Conservation (phyloP, 768 basidiomycete genomes). For the Termitomyces sp. region DNA sequence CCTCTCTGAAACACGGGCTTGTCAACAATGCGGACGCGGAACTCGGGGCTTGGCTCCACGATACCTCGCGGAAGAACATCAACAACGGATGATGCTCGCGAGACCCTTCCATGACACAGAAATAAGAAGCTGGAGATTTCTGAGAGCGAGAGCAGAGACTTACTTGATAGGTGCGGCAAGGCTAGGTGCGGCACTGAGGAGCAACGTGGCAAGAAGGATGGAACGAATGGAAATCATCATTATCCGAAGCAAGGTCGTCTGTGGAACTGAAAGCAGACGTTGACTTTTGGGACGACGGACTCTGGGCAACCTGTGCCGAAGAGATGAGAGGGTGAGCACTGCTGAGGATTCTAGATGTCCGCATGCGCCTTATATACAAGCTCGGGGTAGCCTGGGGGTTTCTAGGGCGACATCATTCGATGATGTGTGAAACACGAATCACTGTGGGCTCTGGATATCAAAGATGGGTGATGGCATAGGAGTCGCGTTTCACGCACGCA, state of each 20-base stretch:
- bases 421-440: slow-evolving; percentile 13
- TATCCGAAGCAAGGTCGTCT: slow-evolving; percentile 23
- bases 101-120: slow-evolving; percentile 19
- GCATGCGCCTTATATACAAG: slow-evolving; percentile 30
- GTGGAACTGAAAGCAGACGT: slow-evolving; percentile 24
- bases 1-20: slow-evolving; percentile 22
- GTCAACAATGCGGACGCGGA: slow-evolving; percentile 27
- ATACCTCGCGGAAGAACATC: slow-evolving; percentile 23
- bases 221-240: slow-evolving; percentile 40
- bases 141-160: background rate
- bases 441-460: background rate
- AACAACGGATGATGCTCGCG: slow-evolving; percentile 22
- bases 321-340: slow-evolving; percentile 41
- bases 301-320: slow-evolving; percentile 47
- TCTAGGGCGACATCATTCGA: slow-evolving; percentile 26
- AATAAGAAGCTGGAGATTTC: background rate
- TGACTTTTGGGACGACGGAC: slow-evolving; percentile 40
- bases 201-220: slow-evolving; percentile 36
- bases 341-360: slow-evolving; percentile 29
- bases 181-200: slow-evolving; percentile 33
- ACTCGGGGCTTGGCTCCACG: slow-evolving; percentile 21
- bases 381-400: slow-evolving; percentile 15
- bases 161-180: slow-evolving; percentile 39
- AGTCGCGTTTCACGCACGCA: background rate
- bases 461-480: background rate